These are phyloP conservation scores for Erysimum pusillum DNA, from an alignment of 441 rosid species.

Conservation along the genomic window DNA sequence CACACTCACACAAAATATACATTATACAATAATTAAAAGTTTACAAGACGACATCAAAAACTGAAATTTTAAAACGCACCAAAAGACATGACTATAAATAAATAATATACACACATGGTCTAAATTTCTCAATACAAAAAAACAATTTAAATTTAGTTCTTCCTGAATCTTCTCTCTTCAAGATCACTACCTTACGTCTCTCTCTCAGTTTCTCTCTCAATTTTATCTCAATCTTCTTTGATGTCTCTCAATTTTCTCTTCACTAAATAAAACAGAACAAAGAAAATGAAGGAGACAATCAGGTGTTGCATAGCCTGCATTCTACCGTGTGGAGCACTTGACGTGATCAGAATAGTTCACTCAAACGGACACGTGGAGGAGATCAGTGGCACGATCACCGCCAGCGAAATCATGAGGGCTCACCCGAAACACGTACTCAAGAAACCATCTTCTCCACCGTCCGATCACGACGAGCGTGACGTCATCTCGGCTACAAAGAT, in stretches of 20 bases:
- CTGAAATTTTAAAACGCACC: constrained; percentile 4
- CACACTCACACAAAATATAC: constrained; percentile 26
- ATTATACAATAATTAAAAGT: constrained; percentile 17
- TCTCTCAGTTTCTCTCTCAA: constrained; percentile 28
- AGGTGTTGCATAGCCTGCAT: constrained; percentile 97
- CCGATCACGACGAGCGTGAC: constrained; percentile 60
- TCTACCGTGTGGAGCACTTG: constrained; percentile 94
- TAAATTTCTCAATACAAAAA: constrained; percentile 37
- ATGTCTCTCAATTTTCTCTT: too few relatives aligned
- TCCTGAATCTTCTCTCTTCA: constrained; percentile 37
- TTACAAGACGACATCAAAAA: constrained; percentile 6
- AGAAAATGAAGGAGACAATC: constrained; percentile 78
- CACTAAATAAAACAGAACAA: constrained; percentile 13
- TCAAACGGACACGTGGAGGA: constrained; percentile 90
- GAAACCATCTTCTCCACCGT: constrained; percentile 70
- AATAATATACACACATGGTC: constrained; percentile 41
- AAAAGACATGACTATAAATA: constrained; percentile 41
- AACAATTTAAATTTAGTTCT: constrained; percentile 27
- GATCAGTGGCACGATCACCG: constrained; percentile 80
- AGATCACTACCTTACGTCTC: constrained; percentile 36
- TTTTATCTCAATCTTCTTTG: not conserved
- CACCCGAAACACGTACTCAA: constrained; percentile 87
- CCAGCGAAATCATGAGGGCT: constrained; percentile 82
- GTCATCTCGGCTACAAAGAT: constrained; percentile 69
- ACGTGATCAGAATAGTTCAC: constrained; percentile 93